Percentiles rank a stretch among this genome's conserved stretches.
These are phyloP conservation scores for Colletotrichum tropicale DNA, from an alignment of 2,329 filamentous ascomycete genomes.

Conservation along the genomic window DNA sequence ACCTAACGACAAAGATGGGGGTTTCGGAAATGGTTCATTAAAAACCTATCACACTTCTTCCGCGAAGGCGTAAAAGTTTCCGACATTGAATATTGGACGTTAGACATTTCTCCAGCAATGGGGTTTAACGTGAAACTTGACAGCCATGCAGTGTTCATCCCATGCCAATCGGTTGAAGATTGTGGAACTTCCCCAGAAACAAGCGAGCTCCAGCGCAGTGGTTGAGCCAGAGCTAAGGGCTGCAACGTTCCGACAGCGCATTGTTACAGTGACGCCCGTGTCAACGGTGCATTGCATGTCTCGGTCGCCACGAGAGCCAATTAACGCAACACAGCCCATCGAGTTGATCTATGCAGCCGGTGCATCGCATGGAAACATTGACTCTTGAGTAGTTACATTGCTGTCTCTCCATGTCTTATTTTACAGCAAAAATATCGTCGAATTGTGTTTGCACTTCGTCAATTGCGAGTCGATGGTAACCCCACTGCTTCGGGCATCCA, in stretches of 20 bases:
- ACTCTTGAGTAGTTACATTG: neutral
- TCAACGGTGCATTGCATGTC: neutral
- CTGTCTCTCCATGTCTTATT: fast-evolving
- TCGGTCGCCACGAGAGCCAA: neutral
- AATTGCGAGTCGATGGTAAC: no score
- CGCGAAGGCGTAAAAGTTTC: fast-evolving
- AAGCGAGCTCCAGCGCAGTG: neutral
- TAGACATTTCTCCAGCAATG: neutral
- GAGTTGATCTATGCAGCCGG: neutral
- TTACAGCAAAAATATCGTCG: fast-evolving
- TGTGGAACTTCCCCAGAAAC: neutral
- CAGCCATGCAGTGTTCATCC: neutral
- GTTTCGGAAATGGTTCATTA: neutral
- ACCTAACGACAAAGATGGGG: fast-evolving
- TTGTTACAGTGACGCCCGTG: neutral
- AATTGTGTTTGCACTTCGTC: neutral
- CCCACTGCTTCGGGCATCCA: neutral
- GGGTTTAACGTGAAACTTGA: neutral
- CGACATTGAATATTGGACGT: neutral
- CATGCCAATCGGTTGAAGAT: neutral
- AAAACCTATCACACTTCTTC: fast-evolving
- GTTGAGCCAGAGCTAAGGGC: neutral
- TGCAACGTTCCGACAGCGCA: neutral
- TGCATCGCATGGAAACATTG: neutral
- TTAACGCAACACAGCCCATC: neutral